Conservation (phyloP, 495 filamentous ascomycete species). For the Neurospora sp. region DNA sequence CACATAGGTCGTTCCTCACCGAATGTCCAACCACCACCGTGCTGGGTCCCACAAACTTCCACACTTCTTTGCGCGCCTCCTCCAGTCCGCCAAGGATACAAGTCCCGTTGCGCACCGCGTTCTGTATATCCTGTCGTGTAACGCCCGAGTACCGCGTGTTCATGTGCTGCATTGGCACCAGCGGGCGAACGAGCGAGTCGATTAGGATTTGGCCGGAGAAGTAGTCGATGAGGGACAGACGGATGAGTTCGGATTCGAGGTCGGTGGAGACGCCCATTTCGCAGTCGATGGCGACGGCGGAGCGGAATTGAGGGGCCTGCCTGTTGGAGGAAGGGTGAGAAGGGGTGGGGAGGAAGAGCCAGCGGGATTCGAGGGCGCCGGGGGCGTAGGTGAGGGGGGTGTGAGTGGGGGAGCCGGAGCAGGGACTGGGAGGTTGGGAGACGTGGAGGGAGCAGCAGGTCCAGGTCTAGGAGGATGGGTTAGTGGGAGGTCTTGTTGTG, state of each 20-base stretch:
- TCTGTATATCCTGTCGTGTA: conserved; percentile 11
- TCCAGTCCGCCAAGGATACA: conserved; percentile 17
- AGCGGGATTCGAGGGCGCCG: not conserved
- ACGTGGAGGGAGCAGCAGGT: conserved; percentile 3
- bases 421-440: not conserved
- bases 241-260: conserved; percentile 31
- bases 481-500: not conserved
- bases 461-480: not conserved
- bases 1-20: conserved; percentile 15
- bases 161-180: conserved; percentile 26
- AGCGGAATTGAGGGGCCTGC: not conserved
- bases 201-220: conserved; percentile 33
- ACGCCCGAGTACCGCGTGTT: conserved; percentile 34
- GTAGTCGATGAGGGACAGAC: conserved; percentile 34
- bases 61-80: conserved; percentile 24
- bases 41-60: conserved; percentile 24
- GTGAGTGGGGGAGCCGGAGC: not conserved
- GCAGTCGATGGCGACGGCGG: conserved; percentile 38
- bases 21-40: conserved; percentile 28
- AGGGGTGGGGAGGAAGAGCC: conserved; percentile 6
- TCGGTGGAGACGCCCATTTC: conserved; percentile 32
- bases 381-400: not conserved
- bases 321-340: not conserved
- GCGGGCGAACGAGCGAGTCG: conserved; percentile 33
- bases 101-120: conserved; percentile 1